Percentiles rank a stretch among this genome's conserved stretches.
These are phyloP conservation scores for Mortierella sp. DNA, from an alignment of 371 early-diverging fungal genomes.

Conservation along the genomic window DNA sequence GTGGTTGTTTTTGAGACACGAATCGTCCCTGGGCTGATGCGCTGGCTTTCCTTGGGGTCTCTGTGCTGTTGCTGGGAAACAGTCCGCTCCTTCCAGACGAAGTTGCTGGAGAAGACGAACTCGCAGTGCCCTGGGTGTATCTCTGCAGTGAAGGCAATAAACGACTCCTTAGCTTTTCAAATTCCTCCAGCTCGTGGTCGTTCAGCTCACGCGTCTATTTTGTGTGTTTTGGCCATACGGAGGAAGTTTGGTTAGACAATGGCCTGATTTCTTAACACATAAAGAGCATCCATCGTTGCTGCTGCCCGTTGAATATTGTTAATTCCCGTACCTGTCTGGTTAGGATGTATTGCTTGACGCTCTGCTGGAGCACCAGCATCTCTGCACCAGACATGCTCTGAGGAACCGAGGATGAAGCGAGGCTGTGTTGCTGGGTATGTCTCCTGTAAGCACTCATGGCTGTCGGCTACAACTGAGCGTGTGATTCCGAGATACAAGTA, in stretches of 20 bases:
- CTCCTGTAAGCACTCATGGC: conserved; percentile 1
- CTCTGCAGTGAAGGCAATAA: conserved; percentile 29
- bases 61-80: neutral
- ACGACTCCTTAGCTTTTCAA: conserved; percentile 31
- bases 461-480: neutral
- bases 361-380: conserved; percentile 42
- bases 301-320: neutral
- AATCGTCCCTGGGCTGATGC: neutral
- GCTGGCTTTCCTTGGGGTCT: neutral
- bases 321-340: conserved; percentile 24
- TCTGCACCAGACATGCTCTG: conserved; percentile 31
- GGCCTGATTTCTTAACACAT: neutral
- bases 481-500: neutral
- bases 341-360: conserved; percentile 36
- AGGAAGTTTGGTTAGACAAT: neutral
- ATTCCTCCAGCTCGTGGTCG: conserved; percentile 32
- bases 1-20: neutral
- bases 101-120: neutral
- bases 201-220: conserved; percentile 32
- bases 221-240: neutral
- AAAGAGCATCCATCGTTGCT: neutral
- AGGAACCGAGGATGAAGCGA: neutral
- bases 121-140: conserved; percentile 17
- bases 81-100: neutral
- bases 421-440: neutral